phyloP scores from a whole-genome alignment of 176 grass and related monocot genomes.

The Musa troglodytarum region DNA sequence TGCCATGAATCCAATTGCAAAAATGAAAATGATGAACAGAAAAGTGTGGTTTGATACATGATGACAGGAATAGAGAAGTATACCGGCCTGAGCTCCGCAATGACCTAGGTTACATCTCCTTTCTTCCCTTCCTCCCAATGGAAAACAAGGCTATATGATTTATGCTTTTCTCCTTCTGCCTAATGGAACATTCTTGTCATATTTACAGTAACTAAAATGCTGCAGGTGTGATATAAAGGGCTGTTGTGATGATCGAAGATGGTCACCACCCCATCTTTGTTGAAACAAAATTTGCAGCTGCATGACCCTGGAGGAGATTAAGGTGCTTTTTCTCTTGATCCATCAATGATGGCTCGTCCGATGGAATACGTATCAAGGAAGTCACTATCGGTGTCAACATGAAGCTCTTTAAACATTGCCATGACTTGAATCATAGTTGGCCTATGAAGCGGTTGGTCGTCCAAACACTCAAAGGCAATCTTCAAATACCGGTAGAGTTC shows the following conservation, averaged over 20 bases:
- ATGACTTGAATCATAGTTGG: slow-evolving; percentile 99
- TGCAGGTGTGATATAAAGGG: background rate
- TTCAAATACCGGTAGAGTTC: slow-evolving; percentile 73
- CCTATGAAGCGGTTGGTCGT: slow-evolving; percentile 55
- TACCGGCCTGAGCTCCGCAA: background rate
- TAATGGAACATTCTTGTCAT: background rate
- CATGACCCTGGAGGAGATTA: slow-evolving; percentile 22
- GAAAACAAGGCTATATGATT: background rate
- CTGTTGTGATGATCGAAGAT: background rate
- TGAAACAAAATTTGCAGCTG: slow-evolving; percentile 33
- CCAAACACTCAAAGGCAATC: slow-evolving; percentile 77
- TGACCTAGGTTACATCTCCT: too few relatives aligned
- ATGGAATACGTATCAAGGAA: slow-evolving; percentile 56
- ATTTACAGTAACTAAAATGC: slow-evolving; percentile 24
- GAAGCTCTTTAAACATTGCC: slow-evolving; percentile 92
- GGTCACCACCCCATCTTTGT: background rate
- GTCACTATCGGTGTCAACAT: slow-evolving; percentile 66
- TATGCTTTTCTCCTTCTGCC: background rate
- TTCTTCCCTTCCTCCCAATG: background rate
- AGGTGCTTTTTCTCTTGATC: slow-evolving; percentile 47
- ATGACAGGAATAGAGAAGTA: slow-evolving; percentile 2
- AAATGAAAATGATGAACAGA: background rate
- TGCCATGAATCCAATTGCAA: too few relatives aligned
- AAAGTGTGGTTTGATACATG: background rate
- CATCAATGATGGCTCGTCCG: slow-evolving; percentile 51